phyloP scores from a whole-genome alignment of 306 rosid species.

The Lathyrus tuberosus region DNA sequence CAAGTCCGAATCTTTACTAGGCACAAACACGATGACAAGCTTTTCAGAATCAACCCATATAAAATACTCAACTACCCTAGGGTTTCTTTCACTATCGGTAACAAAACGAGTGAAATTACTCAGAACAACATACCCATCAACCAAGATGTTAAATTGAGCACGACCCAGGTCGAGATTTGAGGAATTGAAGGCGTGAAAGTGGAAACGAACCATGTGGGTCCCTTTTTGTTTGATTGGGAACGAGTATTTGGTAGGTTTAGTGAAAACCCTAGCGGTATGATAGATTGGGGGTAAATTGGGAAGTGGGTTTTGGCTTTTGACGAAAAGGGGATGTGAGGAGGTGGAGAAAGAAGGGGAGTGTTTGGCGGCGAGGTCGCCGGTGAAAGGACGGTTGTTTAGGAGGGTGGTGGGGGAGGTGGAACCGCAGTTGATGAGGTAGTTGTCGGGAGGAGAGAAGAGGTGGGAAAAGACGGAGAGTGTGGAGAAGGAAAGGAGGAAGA shows the following conservation, averaged over 20 bases:
- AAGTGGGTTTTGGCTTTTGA: conserved; percentile 50
- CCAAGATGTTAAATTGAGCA: conserved; percentile 73
- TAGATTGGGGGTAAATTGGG: conserved; percentile 51
- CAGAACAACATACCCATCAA: conserved; percentile 56
- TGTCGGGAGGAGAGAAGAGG: conserved; percentile 75
- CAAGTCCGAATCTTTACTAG: conserved; percentile 51
- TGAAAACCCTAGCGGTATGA: conserved; percentile 74
- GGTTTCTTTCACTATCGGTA: conserved; percentile 29
- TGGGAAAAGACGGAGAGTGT: conserved; percentile 42
- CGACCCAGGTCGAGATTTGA: conserved; percentile 44
- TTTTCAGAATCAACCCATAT: conserved; percentile 55
- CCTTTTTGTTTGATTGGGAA: conserved; percentile 64
- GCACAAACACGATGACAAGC: conserved; percentile 65
- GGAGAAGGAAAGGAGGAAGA: conserved; percentile 45
- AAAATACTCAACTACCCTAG: conserved; percentile 61
- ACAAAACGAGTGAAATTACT: conserved; percentile 45
- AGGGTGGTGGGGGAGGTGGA: conserved; percentile 52
- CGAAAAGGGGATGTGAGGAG: conserved; percentile 39
- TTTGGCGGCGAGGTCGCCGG: conserved; percentile 49
- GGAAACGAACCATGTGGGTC: conserved; percentile 84
- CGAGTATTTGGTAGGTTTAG: conserved; percentile 57
- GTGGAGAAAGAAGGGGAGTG: conserved; percentile 38
- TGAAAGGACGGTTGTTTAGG: conserved; percentile 64
- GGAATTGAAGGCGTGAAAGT: conserved; percentile 62
- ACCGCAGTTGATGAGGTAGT: conserved; percentile 86